Evolutionary conservation across 805 yeast species (phyloP), one percentile per base, ranked within the genome.

Genomic region (Ascoidea asiatica): DNA sequence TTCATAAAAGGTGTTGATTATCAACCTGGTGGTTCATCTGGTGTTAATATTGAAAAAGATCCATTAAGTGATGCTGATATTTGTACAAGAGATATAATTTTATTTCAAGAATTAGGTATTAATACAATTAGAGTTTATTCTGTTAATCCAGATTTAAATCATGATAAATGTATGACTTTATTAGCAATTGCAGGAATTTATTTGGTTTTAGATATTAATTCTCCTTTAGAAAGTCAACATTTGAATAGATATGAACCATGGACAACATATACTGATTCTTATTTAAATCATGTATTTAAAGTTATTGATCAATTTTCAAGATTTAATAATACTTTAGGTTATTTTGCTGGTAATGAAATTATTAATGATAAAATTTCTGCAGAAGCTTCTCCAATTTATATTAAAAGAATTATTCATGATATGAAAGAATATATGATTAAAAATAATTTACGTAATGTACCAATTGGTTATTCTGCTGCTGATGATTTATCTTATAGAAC

Each of bases 381-480:
- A 0, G 67, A 65, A 48, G 60, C 58, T 37, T 79, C 96, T 0
- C 94, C 97, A 1, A 66, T 70, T 2, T 90, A 77, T 56, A 67
- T 90, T 39, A 86, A 87, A 54, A 88, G 85, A 0, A 70, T 89
- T 22, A 67, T 87, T 4, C 68, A 90, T 42, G 97, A 90, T 61
- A 73, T 90, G 66, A 89, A 89, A 59, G 63, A 64, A 22, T 90
- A 82, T 57, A 78, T 86, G 48, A 57, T 63, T 6, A 53, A 58
- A 21, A 75, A 85, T 53, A 61, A 77, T 3, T 72, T 77, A 1
- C 70, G 98, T 45, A 55, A 56, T 13, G 74, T 90, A 17, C 97
- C 97, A 0, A 85, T 90, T 36, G 97, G 97, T 0, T 90, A 90
- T 59, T 87, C 97, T 0, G 97, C 97, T 0, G 97, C 97, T 1